phyloP scores from a whole-genome alignment of 768 basidiomycete species.

The Dacryopinax spathularia region DNA sequence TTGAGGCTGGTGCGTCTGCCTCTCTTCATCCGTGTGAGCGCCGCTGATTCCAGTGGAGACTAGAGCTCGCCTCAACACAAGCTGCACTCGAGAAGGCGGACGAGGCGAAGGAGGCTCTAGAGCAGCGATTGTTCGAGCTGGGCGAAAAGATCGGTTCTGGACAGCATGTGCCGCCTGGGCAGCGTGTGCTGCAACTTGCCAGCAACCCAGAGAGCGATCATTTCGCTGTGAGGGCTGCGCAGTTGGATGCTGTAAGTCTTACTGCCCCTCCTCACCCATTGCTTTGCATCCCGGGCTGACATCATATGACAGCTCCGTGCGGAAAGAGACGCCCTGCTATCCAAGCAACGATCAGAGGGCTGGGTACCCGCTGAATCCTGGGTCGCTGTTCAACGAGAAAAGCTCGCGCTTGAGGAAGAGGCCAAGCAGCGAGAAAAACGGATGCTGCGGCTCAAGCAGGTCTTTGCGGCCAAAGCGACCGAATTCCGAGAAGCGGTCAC shows the following conservation, averaged over 20 bases:
- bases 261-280: neutral
- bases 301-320: conserved; percentile 2
- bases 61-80: conserved; percentile 20
- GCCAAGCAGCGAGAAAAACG: conserved; percentile 72
- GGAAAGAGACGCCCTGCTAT: conserved; percentile 9
- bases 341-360: conserved; percentile 20
- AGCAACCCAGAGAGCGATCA: conserved; percentile 78
- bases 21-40: neutral
- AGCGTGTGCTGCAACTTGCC: conserved; percentile 50
- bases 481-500: conserved; percentile 88
- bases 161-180: conserved; percentile 55
- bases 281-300: neutral
- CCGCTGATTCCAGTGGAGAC: no score
- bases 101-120: conserved; percentile 50
- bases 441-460: conserved; percentile 63
- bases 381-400: conserved; percentile 57
- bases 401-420: conserved; percentile 46
- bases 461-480: conserved; percentile 69
- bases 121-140: conserved; percentile 66
- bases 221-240: conserved; percentile 58
- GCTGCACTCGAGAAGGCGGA: conserved; percentile 27
- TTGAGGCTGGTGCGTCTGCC: neutral
- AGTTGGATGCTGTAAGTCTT: conserved; percentile 36
- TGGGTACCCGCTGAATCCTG: conserved; percentile 68
- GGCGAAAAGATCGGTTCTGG: conserved; percentile 63